phyloP scores from a whole-genome alignment of 441 rosid species.

The Croton setiger region DNA sequence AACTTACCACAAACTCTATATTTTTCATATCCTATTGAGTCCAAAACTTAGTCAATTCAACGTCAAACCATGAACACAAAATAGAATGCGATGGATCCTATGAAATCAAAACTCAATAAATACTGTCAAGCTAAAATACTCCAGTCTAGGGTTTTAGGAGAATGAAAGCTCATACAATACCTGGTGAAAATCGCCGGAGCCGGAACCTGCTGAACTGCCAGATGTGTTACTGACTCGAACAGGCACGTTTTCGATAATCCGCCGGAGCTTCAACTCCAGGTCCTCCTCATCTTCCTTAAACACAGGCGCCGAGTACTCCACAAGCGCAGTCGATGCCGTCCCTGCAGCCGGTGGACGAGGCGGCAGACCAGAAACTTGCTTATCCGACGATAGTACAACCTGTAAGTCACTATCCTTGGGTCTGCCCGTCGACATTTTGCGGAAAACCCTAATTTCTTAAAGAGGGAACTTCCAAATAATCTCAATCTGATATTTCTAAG shows the following conservation, averaged over 20 bases:
- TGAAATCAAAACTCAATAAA: no score
- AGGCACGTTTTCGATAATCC: conserved; percentile 91
- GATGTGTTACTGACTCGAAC: conserved; percentile 93
- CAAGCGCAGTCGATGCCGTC: conserved; percentile 54
- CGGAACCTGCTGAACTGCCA: conserved; percentile 99
- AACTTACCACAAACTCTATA: neutral
- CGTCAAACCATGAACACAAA: neutral
- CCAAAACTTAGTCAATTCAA: neutral
- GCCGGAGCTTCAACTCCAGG: conserved; percentile 78
- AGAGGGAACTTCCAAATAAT: no score
- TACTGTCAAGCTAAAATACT: neutral
- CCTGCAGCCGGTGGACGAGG: conserved; percentile 35
- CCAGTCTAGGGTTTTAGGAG: neutral
- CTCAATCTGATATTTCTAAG: no score
- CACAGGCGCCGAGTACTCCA: conserved; percentile 67
- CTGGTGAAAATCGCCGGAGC: conserved; percentile 96
- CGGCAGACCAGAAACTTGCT: conserved; percentile 27
- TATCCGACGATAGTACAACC: conserved; percentile 39
- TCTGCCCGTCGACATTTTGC: conserved; percentile 49
- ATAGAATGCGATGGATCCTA: no score
- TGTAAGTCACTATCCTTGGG: conserved; percentile 47
- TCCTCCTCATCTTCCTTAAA: conserved; percentile 90
- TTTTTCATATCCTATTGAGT: neutral
- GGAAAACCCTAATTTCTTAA: neutral
- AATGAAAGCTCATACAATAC: conserved; percentile 25